Percentiles rank a stretch among this genome's conserved stretches.
Evolutionary conservation across 148 eudicot species (phyloP).

Genomic region (Chenopodium album): DNA sequence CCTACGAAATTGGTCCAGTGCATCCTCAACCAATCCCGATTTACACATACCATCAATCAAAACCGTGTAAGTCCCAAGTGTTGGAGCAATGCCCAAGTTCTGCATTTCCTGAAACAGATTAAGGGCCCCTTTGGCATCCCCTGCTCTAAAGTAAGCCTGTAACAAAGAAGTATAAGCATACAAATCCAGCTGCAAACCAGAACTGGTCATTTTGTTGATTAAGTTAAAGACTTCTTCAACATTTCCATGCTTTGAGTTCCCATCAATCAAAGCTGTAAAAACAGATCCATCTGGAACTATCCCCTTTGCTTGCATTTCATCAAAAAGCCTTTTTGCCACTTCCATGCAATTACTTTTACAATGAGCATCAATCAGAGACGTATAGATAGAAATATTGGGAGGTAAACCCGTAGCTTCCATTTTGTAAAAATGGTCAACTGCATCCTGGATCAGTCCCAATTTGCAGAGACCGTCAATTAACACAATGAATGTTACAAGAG

Average conservation of each 20-base stretch:
- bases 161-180: slow-evolving; percentile 69
- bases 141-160: slow-evolving; percentile 56
- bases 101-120: slow-evolving; percentile 68
- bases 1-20: slow-evolving; percentile 45
- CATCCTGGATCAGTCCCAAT: slow-evolving; percentile 66
- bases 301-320: slow-evolving; percentile 69
- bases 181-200: slow-evolving; percentile 71
- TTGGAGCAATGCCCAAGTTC: slow-evolving; percentile 49
- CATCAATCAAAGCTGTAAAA: slow-evolving; percentile 80
- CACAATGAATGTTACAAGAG: slow-evolving; percentile 61
- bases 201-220: slow-evolving; percentile 42
- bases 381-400: slow-evolving; percentile 67
- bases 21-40: slow-evolving; percentile 68
- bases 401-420: slow-evolving; percentile 54
- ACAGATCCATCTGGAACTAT: slow-evolving; percentile 64
- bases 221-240: slow-evolving; percentile 62
- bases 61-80: slow-evolving; percentile 60
- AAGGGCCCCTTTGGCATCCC: slow-evolving; percentile 56
- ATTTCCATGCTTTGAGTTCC: slow-evolving; percentile 68
- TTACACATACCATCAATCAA: slow-evolving; percentile 83
- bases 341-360: slow-evolving; percentile 63
- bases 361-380: slow-evolving; percentile 74
- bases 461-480: slow-evolving; percentile 83
- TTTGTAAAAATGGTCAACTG: slow-evolving; percentile 45
- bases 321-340: slow-evolving; percentile 57